phyloP scores from a whole-genome alignment of 164 flowering plant genomes.

The Taxillus chinensis region DNA sequence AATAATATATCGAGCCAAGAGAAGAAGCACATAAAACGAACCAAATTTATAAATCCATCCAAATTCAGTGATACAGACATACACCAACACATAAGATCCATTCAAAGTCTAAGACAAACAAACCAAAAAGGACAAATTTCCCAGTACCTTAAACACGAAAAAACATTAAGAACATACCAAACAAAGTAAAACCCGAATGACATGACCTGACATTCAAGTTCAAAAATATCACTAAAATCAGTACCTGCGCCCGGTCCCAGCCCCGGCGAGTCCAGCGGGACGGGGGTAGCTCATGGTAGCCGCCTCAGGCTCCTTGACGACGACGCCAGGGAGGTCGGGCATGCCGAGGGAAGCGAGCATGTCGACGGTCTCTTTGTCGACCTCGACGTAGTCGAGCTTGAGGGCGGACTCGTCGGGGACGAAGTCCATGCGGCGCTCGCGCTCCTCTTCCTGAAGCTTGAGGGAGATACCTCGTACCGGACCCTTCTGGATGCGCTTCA shows the following conservation, averaged over 20 bases:
- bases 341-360: slow-evolving; percentile 66
- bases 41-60: too few relatives aligned
- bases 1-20: too few relatives aligned
- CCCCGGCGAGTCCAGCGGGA: slow-evolving; percentile 18
- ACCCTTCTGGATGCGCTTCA: slow-evolving; percentile 71
- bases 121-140: too few relatives aligned
- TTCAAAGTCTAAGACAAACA: too few relatives aligned
- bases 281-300: slow-evolving; percentile 12
- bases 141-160: too few relatives aligned
- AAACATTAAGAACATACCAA: too few relatives aligned
- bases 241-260: slow-evolving; percentile 12
- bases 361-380: slow-evolving; percentile 69
- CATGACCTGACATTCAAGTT: too few relatives aligned
- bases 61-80: too few relatives aligned
- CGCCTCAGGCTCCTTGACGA: slow-evolving; percentile 27
- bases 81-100: too few relatives aligned
- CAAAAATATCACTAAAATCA: not conserved
- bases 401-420: slow-evolving; percentile 74
- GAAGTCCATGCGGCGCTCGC: slow-evolving; percentile 78
- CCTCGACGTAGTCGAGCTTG: slow-evolving; percentile 42
- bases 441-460: slow-evolving; percentile 71
- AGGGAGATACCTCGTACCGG: slow-evolving; percentile 69
- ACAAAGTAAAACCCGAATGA: too few relatives aligned
- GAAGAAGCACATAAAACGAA: too few relatives aligned
- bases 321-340: slow-evolving; percentile 58